Evolutionary conservation across 108 stramenopile species (phyloP).

Genomic region (Cyclotella kingstonii): DNA sequence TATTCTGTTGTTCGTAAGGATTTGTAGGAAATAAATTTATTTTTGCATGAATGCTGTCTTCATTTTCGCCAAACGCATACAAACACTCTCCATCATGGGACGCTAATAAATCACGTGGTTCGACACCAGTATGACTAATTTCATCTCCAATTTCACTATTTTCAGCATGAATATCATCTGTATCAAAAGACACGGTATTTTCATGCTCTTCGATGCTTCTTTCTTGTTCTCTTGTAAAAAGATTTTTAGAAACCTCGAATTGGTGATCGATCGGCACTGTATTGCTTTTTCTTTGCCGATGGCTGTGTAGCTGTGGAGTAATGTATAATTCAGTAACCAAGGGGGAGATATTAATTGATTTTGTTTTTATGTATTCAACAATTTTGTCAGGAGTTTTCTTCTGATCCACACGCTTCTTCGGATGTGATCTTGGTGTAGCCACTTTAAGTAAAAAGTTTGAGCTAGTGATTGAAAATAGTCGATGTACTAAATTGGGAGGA

Average conservation of each 20-base stretch:
- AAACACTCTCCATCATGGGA: background rate
- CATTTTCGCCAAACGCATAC: background rate
- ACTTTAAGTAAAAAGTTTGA: too few species aligned
- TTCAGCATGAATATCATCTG: background rate
- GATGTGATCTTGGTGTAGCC: background rate
- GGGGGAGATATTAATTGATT: background rate
- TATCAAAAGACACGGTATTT: background rate
- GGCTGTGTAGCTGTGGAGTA: background rate
- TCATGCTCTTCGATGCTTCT: background rate
- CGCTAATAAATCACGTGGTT: background rate
- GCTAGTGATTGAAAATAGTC: background rate
- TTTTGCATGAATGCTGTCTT: background rate
- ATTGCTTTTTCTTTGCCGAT: background rate
- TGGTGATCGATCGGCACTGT: background rate
- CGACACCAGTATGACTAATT: background rate
- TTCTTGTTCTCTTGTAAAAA: background rate
- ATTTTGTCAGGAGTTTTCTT: conserved; percentile 16
- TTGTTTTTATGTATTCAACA: background rate
- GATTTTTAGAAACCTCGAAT: background rate
- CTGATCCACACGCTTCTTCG: conserved; percentile 8
- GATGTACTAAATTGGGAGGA: background rate
- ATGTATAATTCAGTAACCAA: background rate
- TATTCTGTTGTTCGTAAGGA: background rate
- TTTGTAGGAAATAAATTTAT: background rate
- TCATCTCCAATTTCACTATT: background rate